Base-by-base conservation (phyloP, 495 filamentous ascomycete genomes). In the Hyaloscypha finlandica region DNA sequence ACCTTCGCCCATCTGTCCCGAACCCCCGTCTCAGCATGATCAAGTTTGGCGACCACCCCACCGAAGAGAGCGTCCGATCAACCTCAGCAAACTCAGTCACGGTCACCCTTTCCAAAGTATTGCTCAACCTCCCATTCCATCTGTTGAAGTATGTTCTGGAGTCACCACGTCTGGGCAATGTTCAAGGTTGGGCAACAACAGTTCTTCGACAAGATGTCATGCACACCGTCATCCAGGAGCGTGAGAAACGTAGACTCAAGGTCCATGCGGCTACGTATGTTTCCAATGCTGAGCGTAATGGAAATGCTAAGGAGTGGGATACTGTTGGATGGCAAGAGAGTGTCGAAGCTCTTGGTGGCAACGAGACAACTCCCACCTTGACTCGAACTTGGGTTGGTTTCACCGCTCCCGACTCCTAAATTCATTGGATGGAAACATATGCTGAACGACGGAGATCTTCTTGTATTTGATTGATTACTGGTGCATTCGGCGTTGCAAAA, bases 41-140 rank as follows among this genome's bases (percentile, higher is more conserved):
- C 71, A 83, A 84, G 67, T 92, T 92, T 68, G 89, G 89, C 11
- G 88, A 92, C 65, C 78, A 81, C 52, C 69, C 75, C 57, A 79
- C 68, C 67, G 73, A 62, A n/a, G 65, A 70, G 25, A 68, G 39
- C 39, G 55, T 54, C 22, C 35, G 35, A 51, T 61, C 66, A 8
- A 70, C 65, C 35, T 68, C 67, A 20, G 70, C 70, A n/a, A 74
- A 71, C 70, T 73, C 70, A 35, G 72, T 72, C 66, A 77, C 78
- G 6, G 77, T 71, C 2, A 71, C 81, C 4, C 74, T 92, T 5
- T 91, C 89, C 0, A 86, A 82, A 53, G 79, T 90, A 57, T 70
- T 92, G 9, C 75, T 91, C 42, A 89, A 89, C 58, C 74, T 91
- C 1, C 89, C 89, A 0, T 89, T 88, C 68, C 73, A 80, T 14